These are phyloP conservation scores for Athelia sp. DNA, from an alignment of 1,284 basidiomycete species.

Conservation along the genomic window DNA sequence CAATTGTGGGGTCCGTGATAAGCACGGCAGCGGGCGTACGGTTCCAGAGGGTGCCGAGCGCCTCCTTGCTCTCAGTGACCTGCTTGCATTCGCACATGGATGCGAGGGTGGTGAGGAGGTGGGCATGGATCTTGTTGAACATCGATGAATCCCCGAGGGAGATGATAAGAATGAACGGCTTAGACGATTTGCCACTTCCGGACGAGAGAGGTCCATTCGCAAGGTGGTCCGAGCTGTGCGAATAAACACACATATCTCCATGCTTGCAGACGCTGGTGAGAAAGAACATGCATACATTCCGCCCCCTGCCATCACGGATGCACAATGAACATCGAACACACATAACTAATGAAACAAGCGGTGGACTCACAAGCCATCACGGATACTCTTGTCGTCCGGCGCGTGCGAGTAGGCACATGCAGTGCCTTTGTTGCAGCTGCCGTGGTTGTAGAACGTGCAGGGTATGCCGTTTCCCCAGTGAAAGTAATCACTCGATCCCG, in stretches of 20 bases:
- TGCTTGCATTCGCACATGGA: background rate
- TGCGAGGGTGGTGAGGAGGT: background rate
- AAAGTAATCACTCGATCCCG: slow-evolving; percentile 43
- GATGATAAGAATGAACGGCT: background rate
- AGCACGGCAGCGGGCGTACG: background rate
- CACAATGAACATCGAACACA: background rate
- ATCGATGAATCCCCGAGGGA: background rate
- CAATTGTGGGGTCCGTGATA: background rate
- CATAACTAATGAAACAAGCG: slow-evolving; percentile 1
- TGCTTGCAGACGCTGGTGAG: slow-evolving; percentile 31
- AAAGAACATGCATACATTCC: slow-evolving; percentile 34
- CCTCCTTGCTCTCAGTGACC: background rate
- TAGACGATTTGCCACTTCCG: too few relatives aligned
- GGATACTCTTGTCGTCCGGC: slow-evolving; percentile 44
- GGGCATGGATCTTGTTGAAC: background rate
- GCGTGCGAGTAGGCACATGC: slow-evolving; percentile 43
- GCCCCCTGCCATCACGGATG: slow-evolving; percentile 21
- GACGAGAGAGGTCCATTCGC: too few relatives aligned
- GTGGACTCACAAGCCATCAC: slow-evolving; percentile 40
- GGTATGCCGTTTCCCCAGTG: slow-evolving; percentile 45
- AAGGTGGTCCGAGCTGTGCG: slow-evolving; percentile 16
- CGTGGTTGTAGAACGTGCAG: slow-evolving; percentile 48
- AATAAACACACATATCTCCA: slow-evolving; percentile 28
- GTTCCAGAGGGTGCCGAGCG: background rate
- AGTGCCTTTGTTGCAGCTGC: slow-evolving; percentile 34